phyloP scores from a whole-genome alignment of 495 filamentous ascomycete species.

The Extremus antarcticus region DNA sequence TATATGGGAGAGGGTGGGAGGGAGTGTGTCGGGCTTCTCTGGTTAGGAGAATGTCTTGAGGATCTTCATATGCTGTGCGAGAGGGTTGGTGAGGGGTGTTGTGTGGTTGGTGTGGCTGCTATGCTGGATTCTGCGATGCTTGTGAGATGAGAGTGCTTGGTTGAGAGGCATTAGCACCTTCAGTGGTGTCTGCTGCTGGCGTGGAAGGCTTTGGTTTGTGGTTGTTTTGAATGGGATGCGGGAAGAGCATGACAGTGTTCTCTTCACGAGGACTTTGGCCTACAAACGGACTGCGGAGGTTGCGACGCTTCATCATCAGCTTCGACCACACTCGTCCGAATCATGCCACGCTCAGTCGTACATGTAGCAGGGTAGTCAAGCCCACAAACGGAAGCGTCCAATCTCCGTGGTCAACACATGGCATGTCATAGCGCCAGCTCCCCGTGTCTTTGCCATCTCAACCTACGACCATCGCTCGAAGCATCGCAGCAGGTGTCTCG shows the following conservation, averaged over 20 bases:
- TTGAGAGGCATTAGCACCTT: conserved; percentile 12
- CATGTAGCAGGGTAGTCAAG: conserved; percentile 14
- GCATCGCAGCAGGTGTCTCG: conserved; percentile 5
- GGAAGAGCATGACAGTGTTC: conserved; percentile 25
- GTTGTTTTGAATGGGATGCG: conserved; percentile 9
- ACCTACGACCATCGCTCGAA: not conserved
- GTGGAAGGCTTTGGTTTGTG: not conserved
- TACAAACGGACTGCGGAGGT: conserved; percentile 24
- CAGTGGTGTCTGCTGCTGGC: conserved; percentile 15
- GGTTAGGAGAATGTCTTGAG: conserved; percentile 22
- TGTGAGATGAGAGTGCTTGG: conserved; percentile 1
- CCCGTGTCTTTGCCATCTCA: conserved; percentile 10
- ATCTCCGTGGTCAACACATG: conserved; percentile 5
- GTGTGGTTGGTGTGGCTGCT: conserved; percentile 7
- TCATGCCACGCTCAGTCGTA: conserved; percentile 7
- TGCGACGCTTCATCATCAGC: conserved; percentile 11
- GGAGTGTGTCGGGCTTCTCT: conserved; percentile 26
- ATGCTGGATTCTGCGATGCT: conserved; percentile 13
- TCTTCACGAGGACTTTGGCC: conserved; percentile 15
- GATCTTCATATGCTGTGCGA: conserved; percentile 23
- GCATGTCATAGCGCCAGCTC: conserved; percentile 19
- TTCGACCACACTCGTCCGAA: conserved; percentile 29
- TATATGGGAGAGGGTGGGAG: conserved; percentile 22
- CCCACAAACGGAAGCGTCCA: conserved; percentile 14
- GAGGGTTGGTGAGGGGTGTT: not conserved